Evolutionary conservation across 495 filamentous ascomycete genomes (phyloP).

Genomic region (Neurospora africana): DNA sequence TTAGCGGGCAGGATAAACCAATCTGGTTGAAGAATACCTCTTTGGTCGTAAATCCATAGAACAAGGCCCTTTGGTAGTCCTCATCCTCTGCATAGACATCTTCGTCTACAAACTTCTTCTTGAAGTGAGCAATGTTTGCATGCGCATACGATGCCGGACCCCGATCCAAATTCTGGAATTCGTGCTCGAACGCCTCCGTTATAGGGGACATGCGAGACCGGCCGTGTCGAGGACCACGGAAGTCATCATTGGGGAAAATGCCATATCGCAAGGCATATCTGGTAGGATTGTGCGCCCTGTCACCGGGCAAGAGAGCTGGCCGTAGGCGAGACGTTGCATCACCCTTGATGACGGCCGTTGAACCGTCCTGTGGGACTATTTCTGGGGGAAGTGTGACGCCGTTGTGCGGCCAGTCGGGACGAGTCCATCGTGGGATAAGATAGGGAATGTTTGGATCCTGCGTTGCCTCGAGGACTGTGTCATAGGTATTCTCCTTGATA

Average conservation of each 20-base stretch:
- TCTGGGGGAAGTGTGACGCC: not conserved
- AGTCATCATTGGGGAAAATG: constrained; percentile 16
- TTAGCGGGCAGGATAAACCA: not conserved
- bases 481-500: not conserved
- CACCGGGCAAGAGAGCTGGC: constrained; percentile 20
- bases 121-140: constrained; percentile 2
- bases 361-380: not conserved
- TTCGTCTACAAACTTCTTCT: constrained; percentile 6
- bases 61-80: constrained; percentile 21
- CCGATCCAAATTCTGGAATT: not conserved
- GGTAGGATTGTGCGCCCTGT: constrained; percentile 17
- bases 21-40: constrained; percentile 10
- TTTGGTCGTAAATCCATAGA: constrained; percentile 20
- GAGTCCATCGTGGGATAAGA: not conserved
- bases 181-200: not conserved
- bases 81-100: constrained; percentile 12
- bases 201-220: constrained; percentile 27
- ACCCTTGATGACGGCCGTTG: not conserved
- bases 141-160: not conserved
- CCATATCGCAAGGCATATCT: constrained; percentile 24
- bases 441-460: not conserved
- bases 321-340: constrained; percentile 12
- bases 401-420: not conserved
- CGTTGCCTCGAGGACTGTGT: not conserved
- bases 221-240: constrained; percentile 5